phyloP scores from a whole-genome alignment of 129 eudicot genomes.

The Rutidosis leptorrhynchoides region DNA sequence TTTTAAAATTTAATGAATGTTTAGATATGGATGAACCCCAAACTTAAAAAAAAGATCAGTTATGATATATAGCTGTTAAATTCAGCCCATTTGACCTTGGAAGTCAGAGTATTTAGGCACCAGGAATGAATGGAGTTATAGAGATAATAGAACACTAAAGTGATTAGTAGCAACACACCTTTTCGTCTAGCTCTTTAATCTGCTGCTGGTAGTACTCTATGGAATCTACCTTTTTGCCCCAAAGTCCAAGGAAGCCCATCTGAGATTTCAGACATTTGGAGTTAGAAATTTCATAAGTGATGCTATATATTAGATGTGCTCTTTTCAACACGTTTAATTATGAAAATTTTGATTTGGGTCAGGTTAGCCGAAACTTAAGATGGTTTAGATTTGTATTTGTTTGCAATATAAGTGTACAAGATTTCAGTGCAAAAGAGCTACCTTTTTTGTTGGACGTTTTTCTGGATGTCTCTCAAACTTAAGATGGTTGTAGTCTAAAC shows the following conservation, averaged over 20 bases:
- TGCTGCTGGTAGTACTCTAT: slow-evolving; percentile 72
- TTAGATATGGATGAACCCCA: not conserved
- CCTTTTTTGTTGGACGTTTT: slow-evolving; percentile 82
- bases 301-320: not conserved
- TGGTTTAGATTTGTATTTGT: not conserved
- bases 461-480: slow-evolving; percentile 76
- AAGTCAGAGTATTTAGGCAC: too few relatives aligned
- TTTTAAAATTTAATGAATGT: not conserved
- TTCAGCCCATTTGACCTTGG: slow-evolving; percentile 3
- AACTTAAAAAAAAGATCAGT: not conserved
- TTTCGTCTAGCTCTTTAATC: slow-evolving; percentile 60
- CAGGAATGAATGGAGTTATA: not conserved
- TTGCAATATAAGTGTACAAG: not conserved
- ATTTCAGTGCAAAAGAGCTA: slow-evolving; percentile 29
- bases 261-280: slow-evolving; percentile 25
- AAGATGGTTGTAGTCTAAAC: slow-evolving; percentile 80
- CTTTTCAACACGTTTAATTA: not conserved
- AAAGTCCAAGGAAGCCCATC: slow-evolving; percentile 92
- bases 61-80: not conserved
- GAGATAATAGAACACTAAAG: not conserved
- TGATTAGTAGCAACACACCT: slow-evolving; percentile 38
- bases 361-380: too few relatives aligned
- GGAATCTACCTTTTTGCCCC: slow-evolving; percentile 80
- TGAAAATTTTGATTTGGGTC: not conserved
- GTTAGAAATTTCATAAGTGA: not conserved